Conservation (phyloP, 1,139 yeast species). For the Pichia sp. region DNA sequence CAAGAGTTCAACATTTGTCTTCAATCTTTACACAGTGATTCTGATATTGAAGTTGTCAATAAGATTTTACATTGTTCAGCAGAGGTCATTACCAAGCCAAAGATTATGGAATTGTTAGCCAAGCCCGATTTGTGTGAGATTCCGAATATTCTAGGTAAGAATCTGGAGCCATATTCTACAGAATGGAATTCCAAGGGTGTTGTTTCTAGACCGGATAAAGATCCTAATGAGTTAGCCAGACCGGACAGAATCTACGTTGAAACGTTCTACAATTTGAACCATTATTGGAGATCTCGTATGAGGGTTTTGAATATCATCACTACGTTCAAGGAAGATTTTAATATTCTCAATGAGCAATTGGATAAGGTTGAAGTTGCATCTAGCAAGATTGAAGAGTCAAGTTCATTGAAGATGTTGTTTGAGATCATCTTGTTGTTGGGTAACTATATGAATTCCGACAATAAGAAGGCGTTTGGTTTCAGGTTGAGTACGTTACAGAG, state of each 20-base stretch:
- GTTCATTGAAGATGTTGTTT: conserved; percentile 61
- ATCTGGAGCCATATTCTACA: conserved; percentile 68
- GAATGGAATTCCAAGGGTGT: conserved; percentile 44
- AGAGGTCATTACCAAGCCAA: conserved; percentile 64
- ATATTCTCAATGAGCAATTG: conserved; percentile 59
- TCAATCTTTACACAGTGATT: conserved; percentile 66
- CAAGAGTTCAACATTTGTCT: conserved; percentile 92
- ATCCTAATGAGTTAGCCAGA: conserved; percentile 69
- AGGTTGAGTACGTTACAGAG: conserved; percentile 73
- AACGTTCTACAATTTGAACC: conserved; percentile 69
- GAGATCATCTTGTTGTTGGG: conserved; percentile 81
- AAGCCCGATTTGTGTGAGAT: conserved; percentile 71
- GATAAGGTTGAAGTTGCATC: conserved; percentile 65
- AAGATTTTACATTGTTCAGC: conserved; percentile 72
- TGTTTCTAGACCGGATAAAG: conserved; percentile 61
- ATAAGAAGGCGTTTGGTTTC: conserved; percentile 81
- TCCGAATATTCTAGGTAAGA: conserved; percentile 62
- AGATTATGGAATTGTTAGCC: conserved; percentile 79
- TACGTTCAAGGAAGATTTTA: conserved; percentile 67
- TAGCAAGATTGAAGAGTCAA: conserved; percentile 56
- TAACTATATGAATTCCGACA: conserved; percentile 77
- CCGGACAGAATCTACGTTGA: conserved; percentile 76
- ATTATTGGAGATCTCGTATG: conserved; percentile 79
- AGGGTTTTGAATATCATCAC: conserved; percentile 63
- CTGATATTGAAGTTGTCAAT: conserved; percentile 61